Percentiles rank a stretch among this genome's conserved stretches.
phyloP scores from a whole-genome alignment of 306 rosid genomes.

The Chamaecrista fasciculata region DNA sequence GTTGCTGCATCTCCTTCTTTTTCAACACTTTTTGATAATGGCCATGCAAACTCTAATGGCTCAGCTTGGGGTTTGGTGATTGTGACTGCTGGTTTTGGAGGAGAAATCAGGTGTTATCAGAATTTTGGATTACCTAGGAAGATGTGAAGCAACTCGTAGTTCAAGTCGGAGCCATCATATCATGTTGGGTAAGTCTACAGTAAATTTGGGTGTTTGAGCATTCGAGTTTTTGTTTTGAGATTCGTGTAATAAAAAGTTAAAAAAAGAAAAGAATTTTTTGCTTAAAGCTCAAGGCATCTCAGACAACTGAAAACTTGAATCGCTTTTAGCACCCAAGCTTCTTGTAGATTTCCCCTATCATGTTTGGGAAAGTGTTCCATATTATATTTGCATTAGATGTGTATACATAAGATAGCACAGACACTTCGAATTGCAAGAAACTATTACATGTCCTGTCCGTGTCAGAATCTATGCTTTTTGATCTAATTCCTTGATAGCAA shows the following conservation, averaged over 20 bases:
- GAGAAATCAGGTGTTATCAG: constrained; percentile 77
- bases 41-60: constrained; percentile 39
- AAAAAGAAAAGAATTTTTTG: no score
- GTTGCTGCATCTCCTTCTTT: constrained; percentile 43
- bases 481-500: not conserved
- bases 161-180: not conserved
- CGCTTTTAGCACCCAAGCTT: no score
- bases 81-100: constrained; percentile 71
- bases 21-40: constrained; percentile 30
- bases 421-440: not conserved
- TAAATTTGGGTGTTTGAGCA: no score
- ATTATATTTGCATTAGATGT: not conserved
- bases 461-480: not conserved
- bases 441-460: not conserved
- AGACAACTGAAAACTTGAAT: no score
- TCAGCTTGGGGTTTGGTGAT: constrained; percentile 90
- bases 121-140: constrained; percentile 74
- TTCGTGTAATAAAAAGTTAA: no score
- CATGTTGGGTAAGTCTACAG: no score
- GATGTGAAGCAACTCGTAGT: constrained; percentile 21
- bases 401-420: no score
- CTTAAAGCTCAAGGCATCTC: no score
- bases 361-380: not conserved
- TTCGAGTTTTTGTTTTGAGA: no score
- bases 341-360: no score